Evolutionary conservation across 148 eudicot genomes (phyloP).

Genomic region (Vaccinium corymbosum): DNA sequence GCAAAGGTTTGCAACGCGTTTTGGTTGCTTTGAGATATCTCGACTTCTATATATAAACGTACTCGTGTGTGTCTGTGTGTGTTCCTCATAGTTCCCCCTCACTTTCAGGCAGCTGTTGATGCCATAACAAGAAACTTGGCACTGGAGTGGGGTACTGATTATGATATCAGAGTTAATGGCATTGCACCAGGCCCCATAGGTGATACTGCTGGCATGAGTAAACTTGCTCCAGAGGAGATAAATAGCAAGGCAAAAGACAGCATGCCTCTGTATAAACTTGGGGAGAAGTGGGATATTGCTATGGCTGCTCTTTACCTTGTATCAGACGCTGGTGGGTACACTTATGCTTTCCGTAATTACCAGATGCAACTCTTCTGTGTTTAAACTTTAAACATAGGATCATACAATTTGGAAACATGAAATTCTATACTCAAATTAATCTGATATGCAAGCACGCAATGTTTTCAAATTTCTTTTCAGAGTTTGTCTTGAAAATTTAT

Average conservation of each 20-base stretch:
- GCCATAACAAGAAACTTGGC: slow-evolving; percentile 90
- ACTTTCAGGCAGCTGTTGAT: slow-evolving; percentile 83
- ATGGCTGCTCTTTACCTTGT: slow-evolving; percentile 90
- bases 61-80: too few species aligned
- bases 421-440: neutral
- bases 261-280: slow-evolving; percentile 76
- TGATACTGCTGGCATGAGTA: slow-evolving; percentile 86
- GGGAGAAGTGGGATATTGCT: slow-evolving; percentile 97
- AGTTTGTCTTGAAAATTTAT: neutral
- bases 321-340: slow-evolving; percentile 74
- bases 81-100: neutral
- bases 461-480: neutral
- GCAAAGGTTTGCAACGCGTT: slow-evolving; percentile 66
- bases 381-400: neutral
- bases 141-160: slow-evolving; percentile 96
- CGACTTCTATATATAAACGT: neutral
- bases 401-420: neutral
- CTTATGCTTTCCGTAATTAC: neutral
- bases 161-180: slow-evolving; percentile 90
- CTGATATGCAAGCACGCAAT: neutral
- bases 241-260: slow-evolving; percentile 41
- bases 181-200: slow-evolving; percentile 96
- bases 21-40: neutral
- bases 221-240: slow-evolving; percentile 79
- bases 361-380: neutral